A percentile compares a stretch with the other conserved stretches of the same genome.
phyloP scores from a whole-genome alignment of 2,329 filamentous ascomycete species.

The Cytospora piceae region DNA sequence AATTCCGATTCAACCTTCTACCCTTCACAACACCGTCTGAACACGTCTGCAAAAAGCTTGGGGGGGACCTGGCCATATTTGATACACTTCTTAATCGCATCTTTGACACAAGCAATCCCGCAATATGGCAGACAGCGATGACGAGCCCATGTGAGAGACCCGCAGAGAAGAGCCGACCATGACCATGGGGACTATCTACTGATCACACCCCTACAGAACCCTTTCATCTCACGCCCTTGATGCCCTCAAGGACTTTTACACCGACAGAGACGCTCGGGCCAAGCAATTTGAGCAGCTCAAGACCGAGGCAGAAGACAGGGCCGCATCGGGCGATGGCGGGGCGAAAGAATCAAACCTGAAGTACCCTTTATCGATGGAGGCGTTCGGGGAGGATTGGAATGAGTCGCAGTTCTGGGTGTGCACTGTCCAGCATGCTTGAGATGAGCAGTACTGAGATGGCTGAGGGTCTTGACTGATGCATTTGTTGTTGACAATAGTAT shows the following conservation, averaged over 20 bases:
- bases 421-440: constrained; percentile 17
- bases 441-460: neutral
- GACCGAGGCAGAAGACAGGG: constrained; percentile 59
- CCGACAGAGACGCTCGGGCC: constrained; percentile 68
- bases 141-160: constrained; percentile 51
- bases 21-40: neutral
- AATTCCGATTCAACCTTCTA: neutral
- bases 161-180: neutral
- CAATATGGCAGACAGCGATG: constrained; percentile 45
- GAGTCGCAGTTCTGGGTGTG: constrained; percentile 81
- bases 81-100: neutral
- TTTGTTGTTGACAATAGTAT: constrained; percentile 52
- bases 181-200: neutral
- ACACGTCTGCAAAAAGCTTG: neutral
- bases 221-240: constrained; percentile 69
- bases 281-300: constrained; percentile 72
- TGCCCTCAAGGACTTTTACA: constrained; percentile 74
- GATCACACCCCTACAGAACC: constrained; percentile 46
- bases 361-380: constrained; percentile 61
- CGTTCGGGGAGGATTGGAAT: constrained; percentile 82
- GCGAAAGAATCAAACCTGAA: constrained; percentile 23
- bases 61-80: neutral
- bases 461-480: neutral
- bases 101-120: too few species aligned
- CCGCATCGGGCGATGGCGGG: constrained; percentile 20